Evolutionary conservation across 2,329 filamentous ascomycete genomes (phyloP), one percentile per base, ranked within the genome.

Genomic region (Xylariaceae sp.): DNA sequence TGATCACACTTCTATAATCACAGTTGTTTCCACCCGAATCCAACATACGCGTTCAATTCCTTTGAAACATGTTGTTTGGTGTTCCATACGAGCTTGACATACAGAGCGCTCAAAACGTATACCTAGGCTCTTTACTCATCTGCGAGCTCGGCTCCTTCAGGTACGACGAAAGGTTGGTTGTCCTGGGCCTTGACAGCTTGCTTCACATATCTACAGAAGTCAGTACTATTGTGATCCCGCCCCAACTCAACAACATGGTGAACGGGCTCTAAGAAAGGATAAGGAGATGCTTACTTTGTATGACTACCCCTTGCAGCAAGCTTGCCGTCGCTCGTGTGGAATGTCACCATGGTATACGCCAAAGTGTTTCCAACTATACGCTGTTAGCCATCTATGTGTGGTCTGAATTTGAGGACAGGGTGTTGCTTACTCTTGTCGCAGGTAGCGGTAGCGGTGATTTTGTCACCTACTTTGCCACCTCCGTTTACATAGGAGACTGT

Each of bases 241-340:
- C 11, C 11, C 4, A 42, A 3, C 5, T 42, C 11, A 8, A 13
- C 1, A 11, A 30, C 23, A 30, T 30, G 5, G 11, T 42, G 37
- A n/a, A 9, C 15, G 15, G 49, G 11, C 15, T 6, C 34, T 15
- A 30, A 7, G 3, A n/a, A 35, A 17, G 45, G 17, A 8, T 10
- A 44, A 17, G 4, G 2, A 50, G 17, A 39, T 64, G 51, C 78
- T 69, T 67, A 86, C 85, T 88, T 88, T 11, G 85, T 88, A 67
- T 88, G 85, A 64, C 84, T 87, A 49, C 85, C 85, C 51, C 85
- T 74, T 0, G 85, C 85, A 9, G 83, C 80, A 3, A 87, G 69
- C 49, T 87, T 78, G 4, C 83, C 84, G 61, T 84, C 80, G 54
- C 72, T 73, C 62, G 87, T 86, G 55, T 73, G 79, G 63, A 88